These are phyloP conservation scores for Lipomyces yamadae DNA, from an alignment of 805 yeast genomes.

Conservation along the genomic window DNA sequence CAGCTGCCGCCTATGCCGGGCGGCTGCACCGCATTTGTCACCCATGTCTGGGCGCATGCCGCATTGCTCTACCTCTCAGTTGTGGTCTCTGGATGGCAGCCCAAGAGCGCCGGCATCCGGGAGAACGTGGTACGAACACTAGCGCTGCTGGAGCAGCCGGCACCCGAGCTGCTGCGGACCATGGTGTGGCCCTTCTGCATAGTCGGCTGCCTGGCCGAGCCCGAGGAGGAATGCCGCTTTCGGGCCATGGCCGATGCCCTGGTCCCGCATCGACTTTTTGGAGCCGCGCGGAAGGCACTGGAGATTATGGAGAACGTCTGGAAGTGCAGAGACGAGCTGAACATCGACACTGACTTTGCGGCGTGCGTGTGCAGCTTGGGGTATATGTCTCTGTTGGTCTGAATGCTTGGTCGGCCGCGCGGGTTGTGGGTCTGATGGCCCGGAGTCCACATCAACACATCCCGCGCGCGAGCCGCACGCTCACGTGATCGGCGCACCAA, in stretches of 20 bases:
- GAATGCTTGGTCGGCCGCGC: no score
- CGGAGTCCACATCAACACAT: no score
- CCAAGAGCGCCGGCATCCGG: background rate
- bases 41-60: conserved; percentile 1
- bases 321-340: no score
- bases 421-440: no score
- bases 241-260: background rate
- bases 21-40: background rate
- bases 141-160: background rate
- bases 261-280: background rate
- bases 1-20: background rate
- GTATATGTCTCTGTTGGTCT: no score
- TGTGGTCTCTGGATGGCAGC: conserved; percentile 4
- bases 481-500: no score
- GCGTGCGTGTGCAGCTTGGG: no score
- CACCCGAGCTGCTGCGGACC: background rate
- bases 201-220: conserved; percentile 3
- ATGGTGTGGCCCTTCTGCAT: conserved; percentile 4
- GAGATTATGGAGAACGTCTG: background rate
- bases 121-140: background rate
- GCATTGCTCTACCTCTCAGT: background rate
- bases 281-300: background rate
- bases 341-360: no score
- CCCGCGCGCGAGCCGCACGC: no score
- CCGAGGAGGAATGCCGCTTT: background rate